A percentile compares a stretch with the other conserved stretches of the same genome.
Evolutionary conservation across 2,329 filamentous ascomycete species (phyloP).

Genomic region (Sporothrix sp.): DNA sequence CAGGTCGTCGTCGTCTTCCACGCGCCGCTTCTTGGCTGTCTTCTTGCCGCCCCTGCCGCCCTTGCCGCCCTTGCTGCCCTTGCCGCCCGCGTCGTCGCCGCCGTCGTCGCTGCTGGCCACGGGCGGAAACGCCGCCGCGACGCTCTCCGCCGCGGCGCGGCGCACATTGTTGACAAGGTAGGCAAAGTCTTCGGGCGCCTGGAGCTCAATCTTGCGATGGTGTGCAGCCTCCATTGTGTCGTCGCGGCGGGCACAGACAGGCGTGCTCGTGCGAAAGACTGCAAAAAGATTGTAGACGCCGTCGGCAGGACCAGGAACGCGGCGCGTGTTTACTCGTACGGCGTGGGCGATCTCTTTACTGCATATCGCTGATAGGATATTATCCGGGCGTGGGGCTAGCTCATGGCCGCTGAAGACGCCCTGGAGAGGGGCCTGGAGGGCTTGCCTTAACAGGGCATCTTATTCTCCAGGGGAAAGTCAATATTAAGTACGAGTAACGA

Average conservation of each 20-base stretch:
- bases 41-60: background rate
- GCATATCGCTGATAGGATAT: too few relatives aligned
- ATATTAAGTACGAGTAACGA: too few relatives aligned
- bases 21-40: background rate
- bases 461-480: too few relatives aligned
- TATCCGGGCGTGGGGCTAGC: too few relatives aligned
- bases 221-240: conserved; percentile 27
- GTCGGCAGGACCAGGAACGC: too few relatives aligned
- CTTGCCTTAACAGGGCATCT: too few relatives aligned
- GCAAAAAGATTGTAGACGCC: background rate
- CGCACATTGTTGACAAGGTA: conserved; percentile 63
- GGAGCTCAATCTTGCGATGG: conserved; percentile 71
- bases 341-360: too few relatives aligned
- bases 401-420: too few relatives aligned
- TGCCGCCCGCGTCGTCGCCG: conserved; percentile 17
- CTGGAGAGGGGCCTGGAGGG: too few relatives aligned
- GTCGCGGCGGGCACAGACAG: too few relatives aligned
- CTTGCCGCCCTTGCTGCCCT: background rate
- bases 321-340: too few relatives aligned
- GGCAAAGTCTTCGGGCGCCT: conserved; percentile 61
- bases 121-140: conserved; percentile 59
- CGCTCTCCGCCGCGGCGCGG: conserved; percentile 55
- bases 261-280: too few relatives aligned
- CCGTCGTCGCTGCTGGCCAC: conserved; percentile 36
- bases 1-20: conserved; percentile 43